phyloP scores from a whole-genome alignment of 345 rosid species.

The Hypericum androsaemum region DNA sequence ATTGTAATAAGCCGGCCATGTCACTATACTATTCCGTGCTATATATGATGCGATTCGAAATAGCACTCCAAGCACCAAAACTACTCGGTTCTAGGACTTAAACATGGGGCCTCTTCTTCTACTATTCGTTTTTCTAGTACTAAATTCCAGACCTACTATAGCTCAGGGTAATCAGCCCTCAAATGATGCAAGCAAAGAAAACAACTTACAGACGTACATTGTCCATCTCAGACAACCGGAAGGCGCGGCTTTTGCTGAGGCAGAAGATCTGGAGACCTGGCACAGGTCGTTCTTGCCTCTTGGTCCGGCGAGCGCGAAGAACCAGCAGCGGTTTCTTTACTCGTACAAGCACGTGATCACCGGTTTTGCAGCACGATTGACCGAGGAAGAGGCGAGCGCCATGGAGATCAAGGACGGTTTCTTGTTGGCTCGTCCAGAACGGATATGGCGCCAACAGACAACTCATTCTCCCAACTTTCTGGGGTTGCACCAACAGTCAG shows the following conservation, averaged over 20 bases:
- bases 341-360: not conserved
- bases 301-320: not conserved
- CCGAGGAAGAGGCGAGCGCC: not conserved
- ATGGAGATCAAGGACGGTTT: constrained; percentile 1
- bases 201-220: constrained; percentile 3
- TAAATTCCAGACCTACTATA: not conserved
- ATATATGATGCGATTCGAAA: too few species aligned
- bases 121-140: not conserved
- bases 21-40: too few species aligned
- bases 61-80: too few species aligned
- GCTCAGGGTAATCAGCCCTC: constrained; percentile 1
- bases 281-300: not conserved
- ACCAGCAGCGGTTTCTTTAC: not conserved
- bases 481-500: constrained; percentile 11
- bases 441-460: not conserved
- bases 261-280: not conserved
- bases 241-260: not conserved
- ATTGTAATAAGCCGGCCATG: too few species aligned
- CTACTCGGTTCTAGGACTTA: too few species aligned
- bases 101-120: not conserved
- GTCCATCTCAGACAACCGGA: not conserved
- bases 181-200: not conserved
- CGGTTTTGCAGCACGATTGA: not conserved
- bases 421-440: not conserved
- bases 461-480: constrained; percentile 14